Evolutionary conservation across 139 green algal species (phyloP), one percentile per base, ranked within the genome.

Genomic region (Chlorokybus atmophyticus): DNA sequence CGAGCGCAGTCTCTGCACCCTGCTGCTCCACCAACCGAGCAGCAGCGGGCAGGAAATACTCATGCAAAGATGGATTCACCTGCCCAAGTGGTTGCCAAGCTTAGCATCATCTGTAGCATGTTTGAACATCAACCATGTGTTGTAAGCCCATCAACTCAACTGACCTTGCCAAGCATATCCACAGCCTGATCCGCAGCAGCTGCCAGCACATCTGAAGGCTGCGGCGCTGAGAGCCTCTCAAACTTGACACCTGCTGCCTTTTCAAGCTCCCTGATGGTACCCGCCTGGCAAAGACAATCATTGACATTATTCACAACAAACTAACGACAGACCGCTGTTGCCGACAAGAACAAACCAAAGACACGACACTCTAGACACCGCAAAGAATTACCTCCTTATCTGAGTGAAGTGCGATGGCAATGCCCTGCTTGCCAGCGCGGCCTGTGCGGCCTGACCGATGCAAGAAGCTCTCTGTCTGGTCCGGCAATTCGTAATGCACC

Each of bases 351-450:
- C 66, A 17, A 52, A 56, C 40, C 70, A 52, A 5, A n/a, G n/a
- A n/a, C n/a, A n/a, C 38, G 38, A 44, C 38, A 10, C 38, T 44
- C 10, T 44, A 10, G 10, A 14, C 10, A 44, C 10, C 38, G n/a
- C n/a, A n/a, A n/a, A n/a, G n/a, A 28, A 26, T 32, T 28, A 44
- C 39, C 59, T 92, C 84, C 7, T 50, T 41, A 2, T 73, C 55
- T 0, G 75, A 84, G 78, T 90, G 81, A 79, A 97, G 82, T 19
- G 88, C 82, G 49, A 97, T 85, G 29, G 89, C 76, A 0, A 71
- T 85, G 42, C 81, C 81, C 3, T 60, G 62, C 47, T 80, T 75
- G 53, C 75, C 75, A 2, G 83, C 83, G 51, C 83, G 77, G 2
- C 71, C 83, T 17, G 83, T 92, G 26, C 83, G 71, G 6, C 83